Evolutionary conservation across 805 yeast species (phyloP), one percentile per base, ranked within the genome.

Genomic region (Cyberlindnera japonica): DNA sequence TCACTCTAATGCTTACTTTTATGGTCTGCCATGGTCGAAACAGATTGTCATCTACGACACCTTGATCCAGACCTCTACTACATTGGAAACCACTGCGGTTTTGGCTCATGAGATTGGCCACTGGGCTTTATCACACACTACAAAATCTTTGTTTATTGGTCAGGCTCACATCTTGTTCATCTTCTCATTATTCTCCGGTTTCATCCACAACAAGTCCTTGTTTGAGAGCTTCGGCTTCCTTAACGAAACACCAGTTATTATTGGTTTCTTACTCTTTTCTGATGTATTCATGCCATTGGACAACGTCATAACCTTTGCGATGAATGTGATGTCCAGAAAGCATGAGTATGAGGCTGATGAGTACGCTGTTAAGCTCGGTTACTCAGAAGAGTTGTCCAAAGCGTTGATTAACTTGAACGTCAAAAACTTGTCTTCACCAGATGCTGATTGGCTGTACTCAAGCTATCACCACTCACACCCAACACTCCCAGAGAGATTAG

Each of bases 91-190:
- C 29, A 87, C 89, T 38, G 97, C 98, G 38, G 96, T 93, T 1
- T 72, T 91, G 49, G 98, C 95, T n/a, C 99, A 93, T 59, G 99
- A 93, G 68, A 83, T 93, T 52, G 99, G 99, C 37, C 99, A 93
- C 63, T 93, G 99, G 99, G 81, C 83, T 54, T 73, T 84, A 61
- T 80, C 83, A 43, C 99, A 93, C 63, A 83, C 90, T 46, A 69
- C 90, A n/a, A 81, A 80, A 59, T 75, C 83, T 72, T 64, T 93
- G 55, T 55, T 74, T 5, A 73, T 81, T 47, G 69, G 78, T 34
- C 90, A 87, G 63, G 60, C 67, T 5, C 85, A 85, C 52, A 62
- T 81, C 38, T 76, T 83, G 51, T 55, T 76, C 19, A 72, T 80
- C 32, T 86, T 90, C 61, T 70, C 83, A 1, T 58, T 84, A 48